Base-by-base conservation (phyloP, 768 basidiomycete genomes). In the Leccinum longicurvipes region DNA sequence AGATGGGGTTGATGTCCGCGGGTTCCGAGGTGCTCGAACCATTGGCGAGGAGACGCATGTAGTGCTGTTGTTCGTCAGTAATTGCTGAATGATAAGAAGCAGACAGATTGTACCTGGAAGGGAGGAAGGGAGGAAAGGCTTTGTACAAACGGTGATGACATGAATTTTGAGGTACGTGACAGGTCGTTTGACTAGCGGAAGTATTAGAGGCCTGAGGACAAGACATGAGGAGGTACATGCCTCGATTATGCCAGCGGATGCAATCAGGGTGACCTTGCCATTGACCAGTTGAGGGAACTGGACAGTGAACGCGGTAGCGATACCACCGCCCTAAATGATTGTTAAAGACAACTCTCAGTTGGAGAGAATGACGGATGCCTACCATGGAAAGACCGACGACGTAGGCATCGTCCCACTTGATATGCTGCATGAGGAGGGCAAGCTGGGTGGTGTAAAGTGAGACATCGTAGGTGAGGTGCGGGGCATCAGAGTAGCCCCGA, bases 401-500 rank as follows among this genome's bases (percentile, higher is more conserved):
- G 51, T 79, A 72, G 0, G 86, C 83, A 58, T 82, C 79, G 10
- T 81, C 76, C 89, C 90, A 93, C 51, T 76, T 79, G 46, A 91
- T 69, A 59, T 91, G 82, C 59, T 92, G 90, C 79, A 93, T 81
- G 48, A 93, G 80, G 6, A 91, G 78, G 0, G 91, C 91, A n/a
- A 93, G 85, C 63, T 92, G 90, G 0, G 82, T 84, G 1, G 83
- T 83, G 65, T 86, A 86, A 4, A 93, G 75, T 6, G 76, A 72
- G 1, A 81, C 72, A 59, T 89, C 79, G 67, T 92, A 89, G 4
- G 79, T 81, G 15, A 79, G 82, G 21, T 83, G 79, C 0, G 90
- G 90, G 1, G 89, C 89, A 54, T 89, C 89, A 1, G 89, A 89
- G 70, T 91, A 93, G 5, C 90, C 90, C 36, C 90, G 80, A 12